Evolutionary conservation across 345 rosid genomes (phyloP), one percentile per base, ranked within the genome.

Genomic region (Lepidium didymum): DNA sequence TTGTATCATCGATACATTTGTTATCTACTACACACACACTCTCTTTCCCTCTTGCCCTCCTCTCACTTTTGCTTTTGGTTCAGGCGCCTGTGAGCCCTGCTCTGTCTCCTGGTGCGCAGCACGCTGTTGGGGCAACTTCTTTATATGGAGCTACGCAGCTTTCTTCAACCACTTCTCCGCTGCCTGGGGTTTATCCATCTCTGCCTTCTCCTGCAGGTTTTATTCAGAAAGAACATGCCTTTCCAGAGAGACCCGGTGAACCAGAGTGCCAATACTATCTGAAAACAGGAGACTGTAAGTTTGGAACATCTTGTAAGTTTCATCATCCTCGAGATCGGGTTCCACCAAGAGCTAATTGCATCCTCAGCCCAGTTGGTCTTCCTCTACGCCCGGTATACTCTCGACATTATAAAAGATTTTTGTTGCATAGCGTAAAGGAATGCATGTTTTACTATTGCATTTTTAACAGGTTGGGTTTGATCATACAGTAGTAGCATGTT

Each of bases 201-300:
- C 38, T 79, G 42, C 66, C 83, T 23, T 78, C 85, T 51, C 70
- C 87, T 8, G 42, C 64, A 13, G 86, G 86, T 67, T 81, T 86
- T 74, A 56, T 67, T 64, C 92, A 80, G 75, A 86, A 54, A 79
- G 92, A 88, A 15, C 84, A 80, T 38, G 65, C 76, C 56, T 95
- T 89, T 81, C 99, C 98, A n/a, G 87, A 95, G 78, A 95, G 99
- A 75, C 96, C 96, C 18, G 91, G 96, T 51, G 96, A 89, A 72
- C 90, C 84, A 33, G 99, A 91, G 60, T 95, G 99, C 70, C 91
- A 82, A 55, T 89, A 82, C 78, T 95, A 81, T 78, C 47, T 91
- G 80, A 95, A 76, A 78, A 91, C 92, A 19, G 98, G 99, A 25
- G 91, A 95, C 57, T 95, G 99, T 77, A 91, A 85, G 79, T 95